Evolutionary conservation across 805 yeast species (phyloP).

Genomic region (Kregervanrija fluxuum): DNA sequence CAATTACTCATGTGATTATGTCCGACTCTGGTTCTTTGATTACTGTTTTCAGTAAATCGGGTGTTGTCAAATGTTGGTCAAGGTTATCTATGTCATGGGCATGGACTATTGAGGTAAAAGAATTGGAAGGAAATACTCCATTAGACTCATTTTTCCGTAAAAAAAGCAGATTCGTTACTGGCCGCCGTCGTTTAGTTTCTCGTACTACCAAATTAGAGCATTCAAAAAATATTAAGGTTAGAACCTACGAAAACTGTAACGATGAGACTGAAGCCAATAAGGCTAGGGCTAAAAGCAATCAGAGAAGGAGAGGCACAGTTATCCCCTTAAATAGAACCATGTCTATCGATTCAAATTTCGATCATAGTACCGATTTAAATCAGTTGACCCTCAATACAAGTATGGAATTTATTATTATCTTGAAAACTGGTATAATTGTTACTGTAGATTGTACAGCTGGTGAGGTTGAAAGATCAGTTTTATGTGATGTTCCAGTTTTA

Average conservation of each 20-base stretch:
- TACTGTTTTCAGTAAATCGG: slow-evolving; percentile 45
- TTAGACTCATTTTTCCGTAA: slow-evolving; percentile 56
- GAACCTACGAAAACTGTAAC: no score
- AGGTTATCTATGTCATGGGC: slow-evolving; percentile 45
- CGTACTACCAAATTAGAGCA: slow-evolving; percentile 7
- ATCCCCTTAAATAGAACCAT: slow-evolving; percentile 14
- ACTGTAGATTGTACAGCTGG: slow-evolving; percentile 47
- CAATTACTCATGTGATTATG: slow-evolving; percentile 49
- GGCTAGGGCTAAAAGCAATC: no score
- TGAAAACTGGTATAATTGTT: slow-evolving; percentile 43
- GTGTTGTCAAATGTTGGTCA: slow-evolving; percentile 54
- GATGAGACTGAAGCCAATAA: no score
- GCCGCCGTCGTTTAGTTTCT: slow-evolving; percentile 24
- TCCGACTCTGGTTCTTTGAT: slow-evolving; percentile 54
- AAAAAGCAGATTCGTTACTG: slow-evolving; percentile 36
- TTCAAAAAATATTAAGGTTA: no score
- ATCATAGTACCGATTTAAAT: slow-evolving; percentile 21
- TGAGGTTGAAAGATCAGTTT: slow-evolving; percentile 25
- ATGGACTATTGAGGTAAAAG: slow-evolving; percentile 45
- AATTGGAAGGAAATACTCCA: slow-evolving; percentile 31
- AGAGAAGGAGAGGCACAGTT: no score
- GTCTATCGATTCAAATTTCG: slow-evolving; percentile 28
- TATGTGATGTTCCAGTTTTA: slow-evolving; percentile 31
- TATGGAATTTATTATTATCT: slow-evolving; percentile 45
- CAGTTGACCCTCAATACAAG: slow-evolving; percentile 23